Conservation (phyloP, 805 yeast genomes). For the Saccharomycopsis fibuligera region DNA sequence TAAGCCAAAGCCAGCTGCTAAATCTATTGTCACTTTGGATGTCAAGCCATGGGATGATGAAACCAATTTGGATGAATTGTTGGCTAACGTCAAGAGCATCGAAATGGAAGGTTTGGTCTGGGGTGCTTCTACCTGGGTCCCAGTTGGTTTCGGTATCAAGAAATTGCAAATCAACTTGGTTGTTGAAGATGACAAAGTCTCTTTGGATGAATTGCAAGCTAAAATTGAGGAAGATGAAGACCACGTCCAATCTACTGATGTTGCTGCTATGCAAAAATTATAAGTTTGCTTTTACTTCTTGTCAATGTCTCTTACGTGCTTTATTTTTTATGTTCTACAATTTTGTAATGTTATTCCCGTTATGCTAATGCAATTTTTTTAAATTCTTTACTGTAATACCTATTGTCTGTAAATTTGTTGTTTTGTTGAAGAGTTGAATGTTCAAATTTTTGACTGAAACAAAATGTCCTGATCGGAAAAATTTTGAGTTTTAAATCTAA, state of each 20-base stretch:
- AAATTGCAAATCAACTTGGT: slow-evolving; percentile 98
- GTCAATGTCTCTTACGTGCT: neutral
- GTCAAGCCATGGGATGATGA: slow-evolving; percentile 99
- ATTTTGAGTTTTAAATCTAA: too few species aligned
- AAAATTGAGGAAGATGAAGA: slow-evolving; percentile 88
- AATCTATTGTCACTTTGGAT: slow-evolving; percentile 92
- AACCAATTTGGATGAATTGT: slow-evolving; percentile 86
- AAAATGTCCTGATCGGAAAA: too few species aligned
- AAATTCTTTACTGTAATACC: too few species aligned
- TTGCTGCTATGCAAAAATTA: slow-evolving; percentile 97
- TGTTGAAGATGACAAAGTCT: slow-evolving; percentile 94
- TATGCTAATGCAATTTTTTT: too few species aligned
- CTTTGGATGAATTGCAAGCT: slow-evolving; percentile 82
- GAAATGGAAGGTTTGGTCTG: slow-evolving; percentile 90
- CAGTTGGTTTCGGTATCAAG: slow-evolving; percentile 99
- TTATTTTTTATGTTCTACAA: neutral
- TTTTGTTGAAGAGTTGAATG: too few species aligned
- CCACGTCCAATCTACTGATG: slow-evolving; percentile 97
- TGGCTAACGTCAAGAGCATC: slow-evolving; percentile 75
- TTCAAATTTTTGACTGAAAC: too few species aligned
- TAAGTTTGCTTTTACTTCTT: slow-evolving; percentile 35
- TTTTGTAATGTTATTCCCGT: neutral
- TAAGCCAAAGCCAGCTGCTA: slow-evolving; percentile 98
- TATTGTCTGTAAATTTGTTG: too few species aligned
- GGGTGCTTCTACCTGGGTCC: slow-evolving; percentile 97